A percentile compares a stretch with the other conserved stretches of the same genome.
Conservation (phyloP, 768 basidiomycete species). For the Collybia sordida region DNA sequence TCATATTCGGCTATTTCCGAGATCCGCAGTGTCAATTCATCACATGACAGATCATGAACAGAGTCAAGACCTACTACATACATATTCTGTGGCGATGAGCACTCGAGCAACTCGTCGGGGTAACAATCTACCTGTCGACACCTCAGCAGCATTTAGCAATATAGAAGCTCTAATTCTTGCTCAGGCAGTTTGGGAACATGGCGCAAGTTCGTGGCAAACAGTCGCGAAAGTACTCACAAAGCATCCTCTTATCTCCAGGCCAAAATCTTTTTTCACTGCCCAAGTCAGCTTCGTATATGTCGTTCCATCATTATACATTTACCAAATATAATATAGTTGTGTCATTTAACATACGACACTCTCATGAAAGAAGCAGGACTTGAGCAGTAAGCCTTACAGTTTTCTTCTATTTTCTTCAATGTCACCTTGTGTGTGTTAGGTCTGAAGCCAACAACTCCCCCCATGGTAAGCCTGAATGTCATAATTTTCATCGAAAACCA, state of each 20-base stretch:
- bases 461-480: slow-evolving; percentile 39
- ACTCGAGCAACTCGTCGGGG: slow-evolving; percentile 26
- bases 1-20: slow-evolving; percentile 16
- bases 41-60: too few relatives aligned
- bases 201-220: slow-evolving; percentile 64
- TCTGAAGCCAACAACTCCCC: slow-evolving; percentile 49
- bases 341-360: slow-evolving; percentile 61
- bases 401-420: slow-evolving; percentile 4
- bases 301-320: slow-evolving; percentile 3
- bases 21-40: slow-evolving; percentile 3
- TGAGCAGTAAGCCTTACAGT: slow-evolving; percentile 48
- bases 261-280: slow-evolving; percentile 65
- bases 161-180: slow-evolving; percentile 76
- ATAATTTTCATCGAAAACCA: too few relatives aligned
- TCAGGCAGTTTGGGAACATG: slow-evolving; percentile 85
- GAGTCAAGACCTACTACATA: too few relatives aligned
- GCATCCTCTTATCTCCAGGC: slow-evolving; percentile 68
- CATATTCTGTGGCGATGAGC: slow-evolving; percentile 27
- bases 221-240: slow-evolving; percentile 66
- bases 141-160: slow-evolving; percentile 34
- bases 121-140: slow-evolving; percentile 11
- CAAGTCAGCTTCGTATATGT: slow-evolving; percentile 44
- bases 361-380: slow-evolving; percentile 70
- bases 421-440: slow-evolving; percentile 23
- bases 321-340: slow-evolving; percentile 46